These are phyloP conservation scores for Paraglomus brasilianum DNA, from an alignment of 192 early-diverging fungal species.

Conservation along the genomic window DNA sequence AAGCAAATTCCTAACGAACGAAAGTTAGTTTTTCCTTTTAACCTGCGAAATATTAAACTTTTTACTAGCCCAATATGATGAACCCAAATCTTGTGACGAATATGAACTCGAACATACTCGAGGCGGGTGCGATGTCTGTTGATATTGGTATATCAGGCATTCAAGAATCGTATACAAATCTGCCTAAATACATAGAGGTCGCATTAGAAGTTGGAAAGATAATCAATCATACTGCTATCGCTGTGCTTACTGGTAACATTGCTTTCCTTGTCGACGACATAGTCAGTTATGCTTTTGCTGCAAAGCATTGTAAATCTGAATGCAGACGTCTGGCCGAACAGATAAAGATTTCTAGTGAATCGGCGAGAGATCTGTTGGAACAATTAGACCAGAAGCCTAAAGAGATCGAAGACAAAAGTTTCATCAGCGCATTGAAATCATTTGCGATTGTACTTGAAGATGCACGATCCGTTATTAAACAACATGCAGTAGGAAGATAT, in stretches of 20 bases:
- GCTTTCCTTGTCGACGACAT: constrained; percentile 26
- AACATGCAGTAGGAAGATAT: constrained; percentile 30
- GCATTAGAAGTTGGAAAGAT: constrained; percentile 25
- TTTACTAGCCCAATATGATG: too few relatives aligned
- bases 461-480: constrained; percentile 25
- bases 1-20: too few relatives aligned
- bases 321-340: constrained; percentile 30
- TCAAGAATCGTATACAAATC: too few relatives aligned
- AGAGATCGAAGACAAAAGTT: constrained; percentile 31
- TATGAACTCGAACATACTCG: too few relatives aligned
- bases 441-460: constrained; percentile 30
- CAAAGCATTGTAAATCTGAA: constrained; percentile 31
- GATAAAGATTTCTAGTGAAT: constrained; percentile 24
- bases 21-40: too few relatives aligned
- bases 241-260: constrained; percentile 29
- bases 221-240: constrained; percentile 23
- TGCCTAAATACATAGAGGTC: constrained; percentile 28
- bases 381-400: constrained; percentile 21
- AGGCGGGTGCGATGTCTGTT: too few relatives aligned
- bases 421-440: constrained; percentile 20
- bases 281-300: constrained; percentile 16
- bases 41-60: too few relatives aligned
- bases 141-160: too few relatives aligned
- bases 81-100: too few relatives aligned
- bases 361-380: constrained; percentile 19